Evolutionary conservation across 163 green algal genomes (phyloP).

Genomic region (Scenedesmus sp.): DNA sequence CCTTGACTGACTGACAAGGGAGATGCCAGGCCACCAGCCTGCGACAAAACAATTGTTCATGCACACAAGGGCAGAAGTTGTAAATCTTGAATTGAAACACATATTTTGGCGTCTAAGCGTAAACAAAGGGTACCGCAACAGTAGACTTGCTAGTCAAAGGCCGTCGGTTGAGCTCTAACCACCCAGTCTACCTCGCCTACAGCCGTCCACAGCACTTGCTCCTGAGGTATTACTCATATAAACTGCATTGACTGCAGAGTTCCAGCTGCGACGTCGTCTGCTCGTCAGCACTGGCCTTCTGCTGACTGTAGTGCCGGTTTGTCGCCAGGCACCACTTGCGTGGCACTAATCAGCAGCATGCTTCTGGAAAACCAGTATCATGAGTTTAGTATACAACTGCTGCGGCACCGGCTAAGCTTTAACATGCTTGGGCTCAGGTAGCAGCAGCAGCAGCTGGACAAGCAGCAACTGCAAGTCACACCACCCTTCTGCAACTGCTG

Average conservation of each 20-base stretch:
- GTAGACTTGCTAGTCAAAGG: neutral
- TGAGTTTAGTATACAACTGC: neutral
- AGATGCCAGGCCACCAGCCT: neutral
- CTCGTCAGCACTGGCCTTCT: neutral
- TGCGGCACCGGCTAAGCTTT: no score
- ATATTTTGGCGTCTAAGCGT: neutral
- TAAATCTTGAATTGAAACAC: neutral
- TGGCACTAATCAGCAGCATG: neutral
- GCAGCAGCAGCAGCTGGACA: neutral
- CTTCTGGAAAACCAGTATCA: neutral
- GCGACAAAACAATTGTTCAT: neutral
- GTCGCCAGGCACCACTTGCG: neutral
- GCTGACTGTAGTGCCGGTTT: neutral
- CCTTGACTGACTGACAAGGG: neutral
- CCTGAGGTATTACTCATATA: neutral
- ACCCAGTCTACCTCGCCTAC: neutral
- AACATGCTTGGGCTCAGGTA: neutral
- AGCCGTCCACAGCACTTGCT: neutral
- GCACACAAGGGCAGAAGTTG: neutral
- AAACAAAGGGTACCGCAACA: neutral
- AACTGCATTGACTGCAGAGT: no score
- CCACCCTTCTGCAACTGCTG: neutral
- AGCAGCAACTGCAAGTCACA: neutral
- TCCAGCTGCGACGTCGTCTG: no score
- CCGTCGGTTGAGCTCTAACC: neutral